Conservation (phyloP, 306 rosid species). For the Alnus rubra region DNA sequence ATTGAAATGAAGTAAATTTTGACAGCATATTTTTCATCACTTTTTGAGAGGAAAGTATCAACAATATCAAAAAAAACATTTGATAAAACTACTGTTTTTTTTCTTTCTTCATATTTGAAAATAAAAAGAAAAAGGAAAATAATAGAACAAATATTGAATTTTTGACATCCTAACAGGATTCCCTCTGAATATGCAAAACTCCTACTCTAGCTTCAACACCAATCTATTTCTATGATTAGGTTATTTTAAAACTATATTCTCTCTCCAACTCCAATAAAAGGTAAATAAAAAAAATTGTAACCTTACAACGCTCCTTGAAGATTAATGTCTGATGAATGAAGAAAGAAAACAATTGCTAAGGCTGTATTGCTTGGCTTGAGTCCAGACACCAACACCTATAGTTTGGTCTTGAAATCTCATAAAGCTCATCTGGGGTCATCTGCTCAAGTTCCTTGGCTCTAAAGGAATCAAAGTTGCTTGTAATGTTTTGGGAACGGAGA, state of each 20-base stretch:
- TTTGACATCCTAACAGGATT: not conserved
- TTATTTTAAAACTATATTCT: not conserved
- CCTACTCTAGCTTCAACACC: not conserved
- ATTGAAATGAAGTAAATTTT: no score
- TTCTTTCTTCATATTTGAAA: not conserved
- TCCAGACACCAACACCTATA: slow-evolving; percentile 89
- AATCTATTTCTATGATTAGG: not conserved
- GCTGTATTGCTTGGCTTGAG: slow-evolving; percentile 29
- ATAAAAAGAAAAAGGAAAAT: no score
- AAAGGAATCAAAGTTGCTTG: slow-evolving; percentile 32
- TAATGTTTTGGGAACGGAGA: not conserved
- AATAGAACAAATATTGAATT: no score
- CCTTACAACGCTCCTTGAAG: not conserved
- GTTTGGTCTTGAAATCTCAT: slow-evolving; percentile 55
- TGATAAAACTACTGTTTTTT: no score
- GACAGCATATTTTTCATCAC: not conserved
- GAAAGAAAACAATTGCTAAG: not conserved
- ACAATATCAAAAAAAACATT: no score
- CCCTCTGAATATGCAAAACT: not conserved
- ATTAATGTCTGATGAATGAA: not conserved
- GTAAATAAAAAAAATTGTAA: not conserved
- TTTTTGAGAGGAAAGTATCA: not conserved
- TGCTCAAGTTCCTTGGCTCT: slow-evolving; percentile 49
- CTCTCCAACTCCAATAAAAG: not conserved
- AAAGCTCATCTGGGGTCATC: slow-evolving; percentile 63